Conservation (phyloP, 305 asterid genomes). For the Salvia sclarea region DNA sequence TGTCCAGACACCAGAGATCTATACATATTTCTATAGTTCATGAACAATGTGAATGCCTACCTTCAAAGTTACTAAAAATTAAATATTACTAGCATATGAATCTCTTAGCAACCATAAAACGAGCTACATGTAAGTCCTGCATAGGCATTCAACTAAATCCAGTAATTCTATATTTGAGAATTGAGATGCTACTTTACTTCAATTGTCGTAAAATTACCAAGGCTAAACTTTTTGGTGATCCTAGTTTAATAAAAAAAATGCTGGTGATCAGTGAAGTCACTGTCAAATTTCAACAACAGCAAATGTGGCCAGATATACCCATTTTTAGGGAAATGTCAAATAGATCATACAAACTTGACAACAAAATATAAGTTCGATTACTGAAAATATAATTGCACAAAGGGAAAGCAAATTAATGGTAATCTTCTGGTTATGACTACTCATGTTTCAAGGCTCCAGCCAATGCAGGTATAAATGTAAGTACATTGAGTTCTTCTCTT, state of each 20-base stretch:
- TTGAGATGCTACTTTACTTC: conserved; percentile 10
- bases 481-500: conserved; percentile 52
- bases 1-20: neutral
- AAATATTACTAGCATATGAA: neutral
- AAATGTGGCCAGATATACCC: no score
- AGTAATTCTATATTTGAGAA: neutral
- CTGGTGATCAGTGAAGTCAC: neutral
- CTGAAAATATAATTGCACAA: conserved; percentile 46
- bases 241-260: neutral
- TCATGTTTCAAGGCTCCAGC: conserved; percentile 35
- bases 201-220: no score
- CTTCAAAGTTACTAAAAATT: neutral
- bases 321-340: neutral
- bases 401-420: conserved; percentile 35
- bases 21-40: neutral
- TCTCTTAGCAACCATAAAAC: neutral
- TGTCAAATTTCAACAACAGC: neutral
- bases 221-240: neutral
- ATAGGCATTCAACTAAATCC: neutral
- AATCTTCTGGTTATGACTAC: conserved; percentile 42
- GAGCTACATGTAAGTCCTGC: neutral
- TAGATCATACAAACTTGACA: neutral
- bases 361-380: conserved; percentile 37
- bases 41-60: neutral
- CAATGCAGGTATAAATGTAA: conserved; percentile 53